Percentiles rank a stretch among this genome's conserved stretches.
Conservation (phyloP, 106 monocot species). For the Ottelia alismoides region DNA sequence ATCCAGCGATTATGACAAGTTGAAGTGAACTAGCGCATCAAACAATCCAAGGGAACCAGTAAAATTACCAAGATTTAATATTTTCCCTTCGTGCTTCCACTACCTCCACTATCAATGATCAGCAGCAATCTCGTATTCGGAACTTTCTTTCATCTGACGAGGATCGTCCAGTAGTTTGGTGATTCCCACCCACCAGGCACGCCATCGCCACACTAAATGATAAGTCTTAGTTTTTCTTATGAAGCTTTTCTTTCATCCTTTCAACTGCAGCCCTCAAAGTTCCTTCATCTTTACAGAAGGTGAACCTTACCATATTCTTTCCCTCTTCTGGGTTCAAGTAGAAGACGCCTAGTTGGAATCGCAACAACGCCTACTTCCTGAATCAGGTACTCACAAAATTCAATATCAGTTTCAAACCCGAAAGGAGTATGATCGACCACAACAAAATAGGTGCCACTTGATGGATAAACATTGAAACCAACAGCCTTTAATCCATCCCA, state of each 20-base stretch:
- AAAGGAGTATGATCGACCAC: constrained; percentile 92
- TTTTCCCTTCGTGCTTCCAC: too few relatives aligned
- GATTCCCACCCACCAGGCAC: too few relatives aligned
- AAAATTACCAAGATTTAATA: too few relatives aligned
- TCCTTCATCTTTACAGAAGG: constrained; percentile 83
- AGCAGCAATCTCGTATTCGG: too few relatives aligned
- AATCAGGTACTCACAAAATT: constrained; percentile 86
- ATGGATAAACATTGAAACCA: constrained; percentile 75
- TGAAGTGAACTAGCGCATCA: too few relatives aligned
- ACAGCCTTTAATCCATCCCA: constrained; percentile 69
- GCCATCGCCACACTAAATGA: too few relatives aligned
- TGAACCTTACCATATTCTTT: constrained; percentile 88
- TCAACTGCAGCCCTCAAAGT: constrained; percentile 69
- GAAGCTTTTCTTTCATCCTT: constrained; percentile 75
- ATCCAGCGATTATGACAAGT: too few relatives aligned
- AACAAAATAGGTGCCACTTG: constrained; percentile 88
- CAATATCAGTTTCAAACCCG: constrained; percentile 79
- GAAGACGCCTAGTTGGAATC: constrained; percentile 80
- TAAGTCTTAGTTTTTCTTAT: too few relatives aligned
- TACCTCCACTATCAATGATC: too few relatives aligned
- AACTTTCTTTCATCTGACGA: too few relatives aligned
- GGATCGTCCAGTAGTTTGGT: too few relatives aligned
- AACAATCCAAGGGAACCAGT: too few relatives aligned
- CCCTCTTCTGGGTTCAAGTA: constrained; percentile 89
- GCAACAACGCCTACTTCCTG: constrained; percentile 92